These are phyloP conservation scores for Cryptococcus neoformans DNA, from an alignment of 1,284 basidiomycete genomes.

Conservation along the genomic window DNA sequence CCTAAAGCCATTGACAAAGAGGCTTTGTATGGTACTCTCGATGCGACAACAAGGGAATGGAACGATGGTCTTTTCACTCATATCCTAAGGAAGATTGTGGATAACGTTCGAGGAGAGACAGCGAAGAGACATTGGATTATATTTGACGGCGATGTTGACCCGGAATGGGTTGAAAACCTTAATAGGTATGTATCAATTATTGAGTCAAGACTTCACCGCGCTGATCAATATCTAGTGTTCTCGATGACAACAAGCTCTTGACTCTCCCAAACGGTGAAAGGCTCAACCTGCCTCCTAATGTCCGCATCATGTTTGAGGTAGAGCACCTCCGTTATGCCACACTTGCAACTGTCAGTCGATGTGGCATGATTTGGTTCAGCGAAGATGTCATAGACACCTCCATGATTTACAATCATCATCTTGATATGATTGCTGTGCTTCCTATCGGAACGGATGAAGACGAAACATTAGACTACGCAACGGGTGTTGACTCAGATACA, in stretches of 20 bases:
- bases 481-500: constrained; percentile 49
- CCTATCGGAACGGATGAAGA: constrained; percentile 92
- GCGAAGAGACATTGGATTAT: constrained; percentile 98
- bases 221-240: constrained; percentile 61
- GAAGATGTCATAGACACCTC: constrained; percentile 86
- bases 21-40: constrained; percentile 93
- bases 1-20: constrained; percentile 99
- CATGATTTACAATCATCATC: constrained; percentile 91
- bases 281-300: constrained; percentile 92
- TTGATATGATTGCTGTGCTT: constrained; percentile 69
- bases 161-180: constrained; percentile 99
- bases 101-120: constrained; percentile 97
- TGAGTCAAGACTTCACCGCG: not conserved
- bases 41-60: constrained; percentile 98
- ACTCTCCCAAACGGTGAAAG: constrained; percentile 98
- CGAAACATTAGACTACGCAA: constrained; percentile 60
- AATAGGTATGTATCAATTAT: constrained; percentile 67
- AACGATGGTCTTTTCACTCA: constrained; percentile 99
- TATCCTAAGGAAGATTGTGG: constrained; percentile 94
- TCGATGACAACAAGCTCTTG: constrained; percentile 98
- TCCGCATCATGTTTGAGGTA: constrained; percentile 99
- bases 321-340: constrained; percentile 98
- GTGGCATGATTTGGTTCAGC: constrained; percentile 99
- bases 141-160: constrained; percentile 99
- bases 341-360: constrained; percentile 97